These are phyloP conservation scores for Chlamydomonas asymmetrica DNA, from an alignment of 139 green algal genomes.

Conservation along the genomic window DNA sequence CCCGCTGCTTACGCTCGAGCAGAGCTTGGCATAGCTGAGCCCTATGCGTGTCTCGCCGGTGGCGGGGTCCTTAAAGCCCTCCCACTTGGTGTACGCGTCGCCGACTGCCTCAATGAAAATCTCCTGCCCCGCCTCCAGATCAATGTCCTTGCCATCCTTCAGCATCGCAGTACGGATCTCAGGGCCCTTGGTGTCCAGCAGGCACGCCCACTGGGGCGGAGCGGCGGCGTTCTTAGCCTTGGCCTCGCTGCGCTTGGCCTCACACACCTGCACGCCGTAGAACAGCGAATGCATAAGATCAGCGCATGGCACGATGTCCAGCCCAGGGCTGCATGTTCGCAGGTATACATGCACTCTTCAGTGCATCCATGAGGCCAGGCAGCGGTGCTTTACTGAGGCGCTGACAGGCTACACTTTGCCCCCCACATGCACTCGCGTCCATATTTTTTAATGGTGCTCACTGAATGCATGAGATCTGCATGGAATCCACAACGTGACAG, in stretches of 20 bases:
- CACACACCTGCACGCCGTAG: constrained; percentile 24
- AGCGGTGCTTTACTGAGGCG: too few relatives aligned
- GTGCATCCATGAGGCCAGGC: too few relatives aligned
- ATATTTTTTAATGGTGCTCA: too few relatives aligned
- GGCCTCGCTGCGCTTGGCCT: constrained; percentile 19
- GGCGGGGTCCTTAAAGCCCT: constrained; percentile 48
- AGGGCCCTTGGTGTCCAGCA: constrained; percentile 70
- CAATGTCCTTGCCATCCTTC: constrained; percentile 47
- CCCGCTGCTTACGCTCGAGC: constrained; percentile 41
- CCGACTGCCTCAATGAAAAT: constrained; percentile 62
- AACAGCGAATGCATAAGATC: not conserved
- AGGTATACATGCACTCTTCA: not conserved
- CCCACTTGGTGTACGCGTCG: constrained; percentile 48
- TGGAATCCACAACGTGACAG: too few relatives aligned
- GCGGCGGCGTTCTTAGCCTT: not conserved
- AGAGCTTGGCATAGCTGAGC: constrained; percentile 65
- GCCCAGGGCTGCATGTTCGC: not conserved
- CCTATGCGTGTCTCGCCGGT: constrained; percentile 58
- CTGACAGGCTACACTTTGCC: too few relatives aligned
- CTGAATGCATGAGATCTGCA: too few relatives aligned
- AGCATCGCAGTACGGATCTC: constrained; percentile 70
- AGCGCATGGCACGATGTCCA: not conserved
- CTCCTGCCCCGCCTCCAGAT: constrained; percentile 49
- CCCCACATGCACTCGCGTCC: too few relatives aligned
- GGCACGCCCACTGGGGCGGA: constrained; percentile 25